Percentiles rank a stretch among this genome's conserved stretches.
phyloP scores from a whole-genome alignment of 441 rosid genomes.

The Kokia cookei region DNA sequence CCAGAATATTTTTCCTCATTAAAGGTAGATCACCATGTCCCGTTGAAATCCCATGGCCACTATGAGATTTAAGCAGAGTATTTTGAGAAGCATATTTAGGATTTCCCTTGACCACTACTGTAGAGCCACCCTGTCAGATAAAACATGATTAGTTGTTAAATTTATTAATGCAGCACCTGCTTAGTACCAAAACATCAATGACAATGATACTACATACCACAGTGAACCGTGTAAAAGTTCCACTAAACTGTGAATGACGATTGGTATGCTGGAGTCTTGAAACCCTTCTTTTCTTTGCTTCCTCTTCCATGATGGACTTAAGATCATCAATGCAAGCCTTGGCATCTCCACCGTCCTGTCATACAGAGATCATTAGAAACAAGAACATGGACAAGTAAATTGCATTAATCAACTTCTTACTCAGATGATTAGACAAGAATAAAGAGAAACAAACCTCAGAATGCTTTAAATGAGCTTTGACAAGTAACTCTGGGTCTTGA shows the following conservation, averaged over 20 bases:
- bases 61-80: constrained; percentile 39
- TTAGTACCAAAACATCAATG: constrained; percentile 4
- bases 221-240: constrained; percentile 77
- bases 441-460: constrained; percentile 33
- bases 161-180: constrained; percentile 2
- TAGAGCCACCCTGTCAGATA: constrained; percentile 74
- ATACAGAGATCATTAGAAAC: constrained; percentile 10
- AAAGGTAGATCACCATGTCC: constrained; percentile 56
- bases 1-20: constrained; percentile 48
- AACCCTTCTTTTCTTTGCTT: constrained; percentile 61
- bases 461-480: constrained; percentile 45
- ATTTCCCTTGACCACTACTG: constrained; percentile 66
- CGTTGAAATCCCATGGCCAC: constrained; percentile 40
- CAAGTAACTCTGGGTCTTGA: constrained; percentile 74
- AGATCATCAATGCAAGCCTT: constrained; percentile 54
- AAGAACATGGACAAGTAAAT: neutral
- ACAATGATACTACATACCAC: constrained; percentile 44
- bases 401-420: neutral
- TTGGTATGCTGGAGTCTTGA: constrained; percentile 35
- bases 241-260: constrained; percentile 84
- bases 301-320: constrained; percentile 74
- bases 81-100: constrained; percentile 44
- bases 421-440: neutral
- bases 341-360: constrained; percentile 44
- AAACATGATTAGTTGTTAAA: neutral